phyloP scores from a whole-genome alignment of 352 stramenopile species.

The Globisporangium irregulare region DNA sequence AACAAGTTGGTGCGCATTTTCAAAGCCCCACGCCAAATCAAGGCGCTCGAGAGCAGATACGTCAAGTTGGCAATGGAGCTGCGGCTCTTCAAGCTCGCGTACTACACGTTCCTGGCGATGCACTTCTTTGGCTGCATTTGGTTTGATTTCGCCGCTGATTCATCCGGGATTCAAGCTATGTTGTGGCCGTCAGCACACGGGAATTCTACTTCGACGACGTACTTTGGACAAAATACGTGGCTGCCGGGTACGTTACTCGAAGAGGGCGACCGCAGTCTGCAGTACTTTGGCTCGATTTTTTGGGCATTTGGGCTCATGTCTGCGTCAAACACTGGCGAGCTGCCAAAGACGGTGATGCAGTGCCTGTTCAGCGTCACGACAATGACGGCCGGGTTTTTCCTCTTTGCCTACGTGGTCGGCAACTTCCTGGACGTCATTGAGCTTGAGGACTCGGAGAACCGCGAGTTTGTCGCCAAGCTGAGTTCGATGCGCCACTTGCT shows the following conservation, averaged over 20 bases:
- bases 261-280: conserved; percentile 22
- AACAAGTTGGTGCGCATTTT: conserved; percentile 62
- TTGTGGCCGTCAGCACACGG: neutral
- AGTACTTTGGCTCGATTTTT: conserved; percentile 50
- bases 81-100: conserved; percentile 49
- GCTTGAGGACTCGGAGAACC: conserved; percentile 55
- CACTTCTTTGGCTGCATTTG: conserved; percentile 58
- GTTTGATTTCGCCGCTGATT: conserved; percentile 58
- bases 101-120: conserved; percentile 49
- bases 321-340: conserved; percentile 47
- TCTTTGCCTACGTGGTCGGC: conserved; percentile 59
- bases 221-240: conserved; percentile 36
- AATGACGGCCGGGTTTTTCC: conserved; percentile 60
- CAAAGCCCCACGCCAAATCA: conserved; percentile 44
- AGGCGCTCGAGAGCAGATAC: conserved; percentile 47
- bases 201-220: neutral
- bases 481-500: conserved; percentile 52
- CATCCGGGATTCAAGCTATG: conserved; percentile 33
- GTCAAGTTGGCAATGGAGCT: conserved; percentile 51
- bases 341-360: conserved; percentile 43
- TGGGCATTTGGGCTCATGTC: conserved; percentile 61
- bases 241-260: conserved; percentile 24
- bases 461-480: conserved; percentile 54
- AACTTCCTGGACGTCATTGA: conserved; percentile 60
- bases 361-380: conserved; percentile 54